Base-by-base conservation (phyloP, 129 eudicot genomes). In the Sambucus nigra region DNA sequence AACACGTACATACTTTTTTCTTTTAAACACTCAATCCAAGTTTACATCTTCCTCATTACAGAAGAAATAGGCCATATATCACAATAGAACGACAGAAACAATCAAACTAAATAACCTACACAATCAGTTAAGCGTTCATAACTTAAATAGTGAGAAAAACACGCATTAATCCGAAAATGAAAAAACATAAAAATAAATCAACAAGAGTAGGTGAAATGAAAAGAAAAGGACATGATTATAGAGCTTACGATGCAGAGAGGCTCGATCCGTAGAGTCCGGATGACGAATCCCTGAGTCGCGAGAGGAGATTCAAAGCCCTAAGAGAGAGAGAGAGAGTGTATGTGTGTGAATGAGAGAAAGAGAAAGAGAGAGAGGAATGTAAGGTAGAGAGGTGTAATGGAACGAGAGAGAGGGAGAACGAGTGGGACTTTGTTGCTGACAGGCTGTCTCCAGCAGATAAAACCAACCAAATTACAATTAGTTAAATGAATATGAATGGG, bases 371-470 rank as follows among this genome's bases (percentile, higher is more conserved):
- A 51, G 69, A 49, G 69, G 66, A 57, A 39, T 27, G 65, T 44
- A 41, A 69, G 83, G 66, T 47, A 65, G 59, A 62, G 69, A 54
- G 58, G 54, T 58, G 42, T 26, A 44, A 49, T 45, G 59, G 47
- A 70, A 51, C 18, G 65, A 16, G 61, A 65, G 68, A 50, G 60
- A 53, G 68, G 56, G 46, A n/a, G 51, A 61, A 71, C 57, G 62
- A 56, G 64, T 23, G 71, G 73, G 71, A 57, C 73, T 67, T 78
- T 74, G 88, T 80, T 88, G 91, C 65, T 69, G 87, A 88, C 97
- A 88, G 97, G 59, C 97, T 88, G 97, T 83, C 82, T 73, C 94
- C 97, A 88, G 97, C 94, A 42, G 60, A 69, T 75, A 7, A 72
- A 64, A 69, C 81, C 86, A 78, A 60, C 73, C n/a, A n/a, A n/a